phyloP scores from a whole-genome alignment of 495 filamentous ascomycete species.

The Aspergillus asperescens region DNA sequence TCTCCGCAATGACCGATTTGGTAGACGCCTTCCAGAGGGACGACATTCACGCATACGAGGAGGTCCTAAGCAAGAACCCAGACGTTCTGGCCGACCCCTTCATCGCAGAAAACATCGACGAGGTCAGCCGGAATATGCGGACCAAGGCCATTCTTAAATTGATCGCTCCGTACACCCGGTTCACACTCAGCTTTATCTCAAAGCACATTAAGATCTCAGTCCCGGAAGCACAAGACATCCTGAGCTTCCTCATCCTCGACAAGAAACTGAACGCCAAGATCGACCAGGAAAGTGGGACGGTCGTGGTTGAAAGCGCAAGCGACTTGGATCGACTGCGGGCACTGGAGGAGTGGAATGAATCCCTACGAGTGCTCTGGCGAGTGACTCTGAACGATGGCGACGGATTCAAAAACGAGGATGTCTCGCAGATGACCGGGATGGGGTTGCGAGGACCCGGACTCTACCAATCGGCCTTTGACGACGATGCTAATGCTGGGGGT shows the following conservation, averaged over 20 bases:
- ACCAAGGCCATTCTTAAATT: slow-evolving; percentile 92
- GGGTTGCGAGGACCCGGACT: slow-evolving; percentile 20
- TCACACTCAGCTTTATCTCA: slow-evolving; percentile 80
- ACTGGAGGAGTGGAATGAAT: slow-evolving; percentile 65
- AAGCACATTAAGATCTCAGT: slow-evolving; percentile 78
- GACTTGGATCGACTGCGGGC: slow-evolving; percentile 71
- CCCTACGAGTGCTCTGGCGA: slow-evolving; percentile 59
- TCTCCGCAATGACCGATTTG: slow-evolving; percentile 93
- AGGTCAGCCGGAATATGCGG: slow-evolving; percentile 96
- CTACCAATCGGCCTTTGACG: slow-evolving; percentile 31
- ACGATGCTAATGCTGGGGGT: slow-evolving; percentile 26
- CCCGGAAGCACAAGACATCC: slow-evolving; percentile 84
- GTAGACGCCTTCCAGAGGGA: slow-evolving; percentile 95
- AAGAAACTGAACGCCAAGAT: slow-evolving; percentile 81
- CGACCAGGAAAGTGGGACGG: slow-evolving; percentile 76
- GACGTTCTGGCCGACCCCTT: slow-evolving; percentile 90
- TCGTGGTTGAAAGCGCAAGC: slow-evolving; percentile 68
- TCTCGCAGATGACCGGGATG: slow-evolving; percentile 22
- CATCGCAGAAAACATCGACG: slow-evolving; percentile 98
- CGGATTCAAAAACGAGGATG: slow-evolving; percentile 54
- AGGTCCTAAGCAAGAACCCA: slow-evolving; percentile 77
- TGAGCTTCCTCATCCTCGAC: slow-evolving; percentile 88
- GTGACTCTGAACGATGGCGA: slow-evolving; percentile 67
- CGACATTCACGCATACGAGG: slow-evolving; percentile 88
- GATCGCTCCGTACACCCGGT: slow-evolving; percentile 90